Base-by-base conservation (phyloP, 2,329 filamentous ascomycete genomes). In the Fusarium siculi region DNA sequence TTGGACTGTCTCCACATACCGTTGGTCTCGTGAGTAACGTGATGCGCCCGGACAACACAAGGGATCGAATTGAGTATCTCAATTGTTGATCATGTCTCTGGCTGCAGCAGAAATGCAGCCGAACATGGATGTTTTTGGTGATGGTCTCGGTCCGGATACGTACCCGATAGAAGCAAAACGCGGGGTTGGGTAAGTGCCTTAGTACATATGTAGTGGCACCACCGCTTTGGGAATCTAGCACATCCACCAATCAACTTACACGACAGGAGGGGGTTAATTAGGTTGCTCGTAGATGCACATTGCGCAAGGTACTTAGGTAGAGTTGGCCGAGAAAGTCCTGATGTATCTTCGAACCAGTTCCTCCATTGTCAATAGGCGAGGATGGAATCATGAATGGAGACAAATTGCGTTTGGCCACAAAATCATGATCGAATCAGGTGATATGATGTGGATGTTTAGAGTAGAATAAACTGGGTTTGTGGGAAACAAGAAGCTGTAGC, bases 231-330 rank as follows among this genome's bases (percentile, higher is more conserved):
- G 57, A 66, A 68, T 57, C 59, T 18, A 47, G 37, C 52, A 46
- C 55, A 18, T 63, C 71, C 74, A 70, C 76, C 76, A 78, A 78
- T 78, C 76, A 78, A 78, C 76, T 78, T 78, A 78, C 76, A 78
- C 66, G 74, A 68, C 66, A 37, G 40, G n/a, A 28, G 25, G 47
- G 58, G 52, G 65, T 37, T 34, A 40, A 43, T 50, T 50, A 68
- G 63, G 30, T 43, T 47, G 30, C n/a, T 57, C 18, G 39, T 43
- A 60, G 62, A 66, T 50, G 34, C n/a, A 66, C 25, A 66, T 58
- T 58, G 30, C 30, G 43, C 18, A 30, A 28, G 25, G 44, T 25
- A 25, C 25, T 25, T 25, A 25, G 25, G 25, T 58, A 28, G 15
- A 34, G 21, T 56, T 66, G 64, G 18, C 54, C 63, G 42, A 67